Base-by-base conservation (phyloP, 768 basidiomycete species). In the Lactifluus rugatus region DNA sequence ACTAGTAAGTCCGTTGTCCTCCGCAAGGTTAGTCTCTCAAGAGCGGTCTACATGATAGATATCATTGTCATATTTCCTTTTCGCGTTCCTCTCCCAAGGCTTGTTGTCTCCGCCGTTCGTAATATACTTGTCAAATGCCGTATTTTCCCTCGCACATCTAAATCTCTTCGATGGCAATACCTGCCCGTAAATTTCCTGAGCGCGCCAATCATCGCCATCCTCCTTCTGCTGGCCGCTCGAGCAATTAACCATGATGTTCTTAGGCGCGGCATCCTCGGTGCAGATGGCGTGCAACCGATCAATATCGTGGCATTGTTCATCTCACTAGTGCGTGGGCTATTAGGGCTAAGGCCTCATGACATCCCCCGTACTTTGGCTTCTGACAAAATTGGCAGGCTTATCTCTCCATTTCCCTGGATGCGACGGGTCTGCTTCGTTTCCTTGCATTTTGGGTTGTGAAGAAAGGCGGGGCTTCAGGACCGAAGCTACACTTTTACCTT, bases 221-320 rank as follows among this genome's bases (percentile, higher is more conserved):
- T 71, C 2, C 34, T 70, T 13, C 65, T 72, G 9, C 65, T 70
- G 5, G 70, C 69, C 10, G 48, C 62, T 2, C 61, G 63, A 16
- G 67, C 64, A 13, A 68, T 73, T 39, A 65, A 75, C 54, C 56
- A 67, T 0, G 28, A 62, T 0, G 81, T 78, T 10, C 78, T 95
- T 39, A 78, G 84, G 16, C 72, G 80, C 58, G 94, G 94, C 1
- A 90, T 95, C 52, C 82, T 94, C 11, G 87, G 87, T 6, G 75
- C 77, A 0, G 84, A 85, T 58, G 86, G 86, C 3, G 80, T 97
- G 25, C 81, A 87, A 63, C 94, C 94, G 0, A 89, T 93, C 66
- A 90, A 96, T 68, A 93, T 98, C 62, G 81, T 98, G 69, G 89
- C 91, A 25, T 74, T 98, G 1, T 97, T 98, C 72, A 83, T 92